Conservation (phyloP, 2,329 filamentous ascomycete genomes). For the Grosmannia clavigera region DNA sequence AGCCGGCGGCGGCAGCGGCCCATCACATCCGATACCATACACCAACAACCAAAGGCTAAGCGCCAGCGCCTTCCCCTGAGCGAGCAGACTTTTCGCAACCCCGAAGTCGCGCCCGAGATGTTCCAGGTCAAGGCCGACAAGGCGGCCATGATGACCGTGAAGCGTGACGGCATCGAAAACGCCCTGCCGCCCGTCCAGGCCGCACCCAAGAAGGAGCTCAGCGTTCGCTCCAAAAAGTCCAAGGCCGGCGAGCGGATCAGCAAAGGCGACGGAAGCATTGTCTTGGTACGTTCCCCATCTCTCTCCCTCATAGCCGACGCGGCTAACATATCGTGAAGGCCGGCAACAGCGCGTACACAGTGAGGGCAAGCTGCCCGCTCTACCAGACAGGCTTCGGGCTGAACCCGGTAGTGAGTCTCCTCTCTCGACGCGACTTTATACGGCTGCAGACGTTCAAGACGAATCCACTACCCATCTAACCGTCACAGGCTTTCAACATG, state of each 20-base stretch:
- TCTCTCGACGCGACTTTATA: not conserved
- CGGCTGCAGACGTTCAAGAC: not conserved
- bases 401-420: slow-evolving; percentile 48
- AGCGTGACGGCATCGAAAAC: slow-evolving; percentile 35
- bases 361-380: slow-evolving; percentile 72
- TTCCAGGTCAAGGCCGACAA: slow-evolving; percentile 44
- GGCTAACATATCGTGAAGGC: slow-evolving; percentile 37
- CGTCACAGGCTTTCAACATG: slow-evolving; percentile 47
- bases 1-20: slow-evolving; percentile 51
- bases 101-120: slow-evolving; percentile 38
- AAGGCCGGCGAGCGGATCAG: slow-evolving; percentile 49
- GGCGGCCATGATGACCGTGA: slow-evolving; percentile 29
- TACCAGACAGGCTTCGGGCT: slow-evolving; percentile 64
- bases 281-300: slow-evolving; percentile 36
- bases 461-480: not conserved
- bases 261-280: slow-evolving; percentile 55
- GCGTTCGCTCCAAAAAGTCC: slow-evolving; percentile 48
- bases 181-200: slow-evolving; percentile 11
- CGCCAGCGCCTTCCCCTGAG: slow-evolving; percentile 45
- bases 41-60: slow-evolving; percentile 48
- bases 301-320: not conserved
- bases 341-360: slow-evolving; percentile 71
- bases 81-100: slow-evolving; percentile 43
- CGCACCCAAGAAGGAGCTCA: slow-evolving; percentile 38
- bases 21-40: slow-evolving; percentile 39